These are phyloP conservation scores for Rhizopogon salebrosus DNA, from an alignment of 768 basidiomycete species.

Conservation along the genomic window DNA sequence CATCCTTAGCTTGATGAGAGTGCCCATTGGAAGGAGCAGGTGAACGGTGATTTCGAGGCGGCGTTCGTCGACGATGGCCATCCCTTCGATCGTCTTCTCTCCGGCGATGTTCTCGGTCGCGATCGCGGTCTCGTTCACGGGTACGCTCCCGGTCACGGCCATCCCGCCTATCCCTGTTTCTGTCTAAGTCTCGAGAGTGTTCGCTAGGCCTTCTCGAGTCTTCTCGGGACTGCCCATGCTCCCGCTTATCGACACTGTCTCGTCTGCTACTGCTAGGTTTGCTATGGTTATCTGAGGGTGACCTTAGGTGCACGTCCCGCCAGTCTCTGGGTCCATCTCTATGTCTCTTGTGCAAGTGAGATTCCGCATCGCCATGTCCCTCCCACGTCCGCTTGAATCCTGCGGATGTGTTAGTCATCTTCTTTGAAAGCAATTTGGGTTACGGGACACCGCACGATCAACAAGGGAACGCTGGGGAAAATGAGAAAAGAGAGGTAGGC, in stretches of 20 bases:
- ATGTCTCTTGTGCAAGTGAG: conserved; percentile 45
- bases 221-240: conserved; percentile 32
- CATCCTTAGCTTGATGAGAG: conserved; percentile 20
- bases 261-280: conserved; percentile 25
- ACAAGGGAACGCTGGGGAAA: conserved; percentile 23
- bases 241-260: conserved; percentile 34
- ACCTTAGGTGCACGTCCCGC: conserved; percentile 61
- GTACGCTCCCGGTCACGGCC: conserved; percentile 21
- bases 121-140: conserved; percentile 21
- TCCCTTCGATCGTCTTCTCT: conserved; percentile 26
- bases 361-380: conserved; percentile 38
- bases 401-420: conserved; percentile 81
- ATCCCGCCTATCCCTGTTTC: conserved; percentile 17
- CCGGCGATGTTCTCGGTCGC: conserved; percentile 20
- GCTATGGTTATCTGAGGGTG: conserved; percentile 21
- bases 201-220: conserved; percentile 30
- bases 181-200: conserved; percentile 23
- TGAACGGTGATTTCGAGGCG: conserved; percentile 8
- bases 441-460: conserved; percentile 82
- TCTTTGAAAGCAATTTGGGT: conserved; percentile 41
- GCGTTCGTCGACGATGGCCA: conserved; percentile 21
- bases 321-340: conserved; percentile 58
- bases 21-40: conserved; percentile 17
- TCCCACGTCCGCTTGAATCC: conserved; percentile 81
- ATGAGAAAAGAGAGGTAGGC: neutral